A percentile compares a stretch with the other conserved stretches of the same genome.
Evolutionary conservation across 2,329 filamentous ascomycete species (phyloP).

Genomic region (Colletotrichum melonis): DNA sequence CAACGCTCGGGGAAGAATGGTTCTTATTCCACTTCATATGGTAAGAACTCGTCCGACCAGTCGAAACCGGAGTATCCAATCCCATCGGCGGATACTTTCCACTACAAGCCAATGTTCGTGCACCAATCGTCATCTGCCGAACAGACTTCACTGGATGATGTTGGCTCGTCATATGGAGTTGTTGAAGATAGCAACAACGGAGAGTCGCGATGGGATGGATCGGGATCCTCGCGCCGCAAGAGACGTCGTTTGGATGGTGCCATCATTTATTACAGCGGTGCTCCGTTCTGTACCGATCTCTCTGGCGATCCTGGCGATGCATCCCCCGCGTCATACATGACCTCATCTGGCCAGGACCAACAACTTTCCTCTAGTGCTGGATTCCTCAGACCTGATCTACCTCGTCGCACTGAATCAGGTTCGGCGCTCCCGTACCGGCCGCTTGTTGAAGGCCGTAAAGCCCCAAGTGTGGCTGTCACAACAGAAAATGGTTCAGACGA

Average conservation of each 20-base stretch:
- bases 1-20: conserved; percentile 35
- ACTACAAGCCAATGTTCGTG: conserved; percentile 73
- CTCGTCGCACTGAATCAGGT: conserved; percentile 60
- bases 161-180: conserved; percentile 59
- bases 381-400: conserved; percentile 8
- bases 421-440: conserved; percentile 62
- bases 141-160: conserved; percentile 60
- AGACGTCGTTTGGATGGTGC: conserved; percentile 75
- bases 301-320: conserved; percentile 71
- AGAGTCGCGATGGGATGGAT: conserved; percentile 61
- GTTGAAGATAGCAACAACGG: conserved; percentile 61
- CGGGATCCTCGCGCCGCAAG: conserved; percentile 58
- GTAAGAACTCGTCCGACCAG: conserved; percentile 43
- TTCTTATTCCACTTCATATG: conserved; percentile 47
- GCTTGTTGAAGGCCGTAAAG: conserved; percentile 53
- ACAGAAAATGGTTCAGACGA: conserved; percentile 45
- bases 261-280: conserved; percentile 86
- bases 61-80: conserved; percentile 53
- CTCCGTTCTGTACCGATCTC: conserved; percentile 83
- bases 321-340: conserved; percentile 61
- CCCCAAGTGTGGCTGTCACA: not conserved
- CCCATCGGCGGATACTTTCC: conserved; percentile 61
- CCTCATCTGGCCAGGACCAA: conserved; percentile 55
- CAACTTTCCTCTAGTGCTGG: conserved; percentile 40
- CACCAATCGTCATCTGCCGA: conserved; percentile 60